Evolutionary conservation across 192 early-diverging fungal species (phyloP).

Genomic region (Backusella luteola): DNA sequence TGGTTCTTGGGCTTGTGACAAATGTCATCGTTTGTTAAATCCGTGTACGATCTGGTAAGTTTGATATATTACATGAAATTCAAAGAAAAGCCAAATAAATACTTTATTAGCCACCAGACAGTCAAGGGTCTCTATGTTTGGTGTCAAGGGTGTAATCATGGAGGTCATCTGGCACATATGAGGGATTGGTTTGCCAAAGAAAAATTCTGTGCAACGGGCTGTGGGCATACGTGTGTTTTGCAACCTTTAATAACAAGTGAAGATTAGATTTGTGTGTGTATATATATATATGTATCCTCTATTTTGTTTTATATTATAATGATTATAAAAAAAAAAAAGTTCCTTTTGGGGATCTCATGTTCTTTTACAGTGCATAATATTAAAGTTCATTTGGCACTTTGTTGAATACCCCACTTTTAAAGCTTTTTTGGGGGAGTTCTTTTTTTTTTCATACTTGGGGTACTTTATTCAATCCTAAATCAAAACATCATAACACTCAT

Average conservation of each 20-base stretch:
- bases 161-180: slow-evolving; percentile 74
- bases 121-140: slow-evolving; percentile 73
- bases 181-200: slow-evolving; percentile 65
- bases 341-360: too few species aligned
- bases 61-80: not conserved
- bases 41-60: slow-evolving; percentile 69
- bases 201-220: slow-evolving; percentile 71
- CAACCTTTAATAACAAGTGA: slow-evolving; percentile 6
- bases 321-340: too few species aligned
- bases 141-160: slow-evolving; percentile 82
- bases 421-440: too few species aligned
- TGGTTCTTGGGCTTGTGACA: slow-evolving; percentile 67
- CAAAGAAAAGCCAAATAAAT: not conserved
- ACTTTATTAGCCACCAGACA: slow-evolving; percentile 56
- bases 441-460: too few species aligned
- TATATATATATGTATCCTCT: not conserved
- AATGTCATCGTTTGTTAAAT: slow-evolving; percentile 60
- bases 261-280: not conserved
- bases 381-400: too few species aligned
- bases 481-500: too few species aligned
- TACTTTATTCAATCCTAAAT: too few species aligned
- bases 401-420: too few species aligned
- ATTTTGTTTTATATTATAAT: not conserved
- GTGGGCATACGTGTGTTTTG: slow-evolving; percentile 65
- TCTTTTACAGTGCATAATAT: too few species aligned